A percentile compares a stretch with the other conserved stretches of the same genome.
Evolutionary conservation across 768 basidiomycete species (phyloP).

Genomic region (Pleurotus ostreatus): DNA sequence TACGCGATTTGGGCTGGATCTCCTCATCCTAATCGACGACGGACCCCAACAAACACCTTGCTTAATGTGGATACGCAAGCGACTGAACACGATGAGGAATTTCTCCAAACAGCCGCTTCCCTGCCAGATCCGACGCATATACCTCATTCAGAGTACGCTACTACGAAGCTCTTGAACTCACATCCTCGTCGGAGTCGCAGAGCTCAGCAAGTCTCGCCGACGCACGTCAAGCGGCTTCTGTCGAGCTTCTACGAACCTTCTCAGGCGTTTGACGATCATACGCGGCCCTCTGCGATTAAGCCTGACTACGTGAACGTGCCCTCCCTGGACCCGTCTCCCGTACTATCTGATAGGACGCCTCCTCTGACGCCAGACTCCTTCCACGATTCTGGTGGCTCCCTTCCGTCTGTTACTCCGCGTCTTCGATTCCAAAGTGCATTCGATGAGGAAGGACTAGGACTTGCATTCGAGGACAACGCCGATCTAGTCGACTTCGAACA

Average conservation of each 20-base stretch:
- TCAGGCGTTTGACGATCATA: not conserved
- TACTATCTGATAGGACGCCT: not conserved
- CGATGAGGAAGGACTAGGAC: not conserved
- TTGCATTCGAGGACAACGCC: not conserved
- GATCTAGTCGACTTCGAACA: not conserved
- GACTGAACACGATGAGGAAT: not conserved
- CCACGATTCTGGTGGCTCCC: not conserved
- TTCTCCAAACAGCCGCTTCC: not conserved
- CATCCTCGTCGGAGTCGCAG: not conserved
- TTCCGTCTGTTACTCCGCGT: not conserved
- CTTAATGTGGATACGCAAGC: not conserved
- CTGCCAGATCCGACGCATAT: not conserved
- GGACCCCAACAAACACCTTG: not conserved
- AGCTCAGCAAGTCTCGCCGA: not conserved
- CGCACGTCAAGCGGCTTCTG: conserved; percentile 1
- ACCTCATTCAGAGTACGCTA: not conserved
- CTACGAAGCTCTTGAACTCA: not conserved
- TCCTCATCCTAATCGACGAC: not conserved
- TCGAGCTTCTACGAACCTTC: conserved; percentile 5
- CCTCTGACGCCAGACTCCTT: conserved; percentile 3
- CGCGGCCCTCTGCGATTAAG: not conserved
- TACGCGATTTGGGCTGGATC: conserved; percentile 4
- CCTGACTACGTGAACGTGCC: not conserved
- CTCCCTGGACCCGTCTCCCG: not conserved
- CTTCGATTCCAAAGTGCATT: not conserved